Conservation (phyloP, 805 yeast genomes). For the Kodamaea restingae region DNA sequence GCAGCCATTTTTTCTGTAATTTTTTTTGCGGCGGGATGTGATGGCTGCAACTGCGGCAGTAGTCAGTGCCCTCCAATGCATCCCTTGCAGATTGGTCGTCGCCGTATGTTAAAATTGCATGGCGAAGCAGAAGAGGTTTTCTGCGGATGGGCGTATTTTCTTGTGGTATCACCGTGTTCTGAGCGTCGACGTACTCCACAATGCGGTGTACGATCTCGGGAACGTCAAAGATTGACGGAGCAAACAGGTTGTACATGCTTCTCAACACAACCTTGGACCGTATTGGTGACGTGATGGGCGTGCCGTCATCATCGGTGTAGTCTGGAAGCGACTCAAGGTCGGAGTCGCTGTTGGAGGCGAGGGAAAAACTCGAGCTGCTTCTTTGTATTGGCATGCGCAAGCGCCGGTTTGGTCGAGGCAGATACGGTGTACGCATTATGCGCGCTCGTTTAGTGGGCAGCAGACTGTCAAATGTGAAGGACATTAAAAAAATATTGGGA, state of each 20-base stretch:
- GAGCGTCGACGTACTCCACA: constrained; percentile 55
- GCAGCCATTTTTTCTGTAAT: too few relatives aligned
- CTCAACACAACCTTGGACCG: constrained; percentile 11
- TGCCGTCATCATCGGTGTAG: constrained; percentile 28
- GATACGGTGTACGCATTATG: constrained; percentile 4
- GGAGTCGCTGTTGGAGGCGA: constrained; percentile 17
- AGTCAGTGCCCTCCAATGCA: background rate
- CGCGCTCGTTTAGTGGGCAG: constrained; percentile 8
- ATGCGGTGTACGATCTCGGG: constrained; percentile 74
- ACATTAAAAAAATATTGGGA: too few relatives aligned
- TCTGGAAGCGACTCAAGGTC: constrained; percentile 39
- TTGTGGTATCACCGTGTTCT: constrained; percentile 49
- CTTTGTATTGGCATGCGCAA: constrained; percentile 7
- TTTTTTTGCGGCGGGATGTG: too few relatives aligned
- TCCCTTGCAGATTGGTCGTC: background rate
- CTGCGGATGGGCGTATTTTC: constrained; percentile 61
- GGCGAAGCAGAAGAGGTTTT: constrained; percentile 63
- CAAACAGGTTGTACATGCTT: constrained; percentile 1
- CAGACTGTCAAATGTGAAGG: background rate
- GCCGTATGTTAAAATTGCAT: constrained; percentile 59
- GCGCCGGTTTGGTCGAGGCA: constrained; percentile 6
- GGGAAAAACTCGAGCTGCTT: constrained; percentile 7
- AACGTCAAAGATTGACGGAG: constrained; percentile 53
- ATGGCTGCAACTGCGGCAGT: too few relatives aligned
- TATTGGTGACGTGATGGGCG: constrained; percentile 18